These are phyloP conservation scores for Carex sylvatica DNA, from an alignment of 202 grass and related monocot genomes.

Conservation along the genomic window DNA sequence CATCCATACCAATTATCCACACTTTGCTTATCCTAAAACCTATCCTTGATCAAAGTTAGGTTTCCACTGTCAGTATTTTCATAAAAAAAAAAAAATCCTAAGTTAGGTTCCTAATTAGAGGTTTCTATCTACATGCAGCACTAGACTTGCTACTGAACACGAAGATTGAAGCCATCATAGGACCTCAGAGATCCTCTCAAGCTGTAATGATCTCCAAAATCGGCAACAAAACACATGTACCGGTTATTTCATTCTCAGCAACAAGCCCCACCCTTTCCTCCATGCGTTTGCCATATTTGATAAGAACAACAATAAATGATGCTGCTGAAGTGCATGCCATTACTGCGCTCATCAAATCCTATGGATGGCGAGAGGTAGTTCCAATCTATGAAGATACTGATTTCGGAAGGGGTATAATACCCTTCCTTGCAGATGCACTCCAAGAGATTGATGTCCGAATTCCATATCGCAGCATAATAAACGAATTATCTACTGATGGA, in stretches of 20 bases:
- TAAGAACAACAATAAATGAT: slow-evolving; percentile 36
- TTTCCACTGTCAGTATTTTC: too few species aligned
- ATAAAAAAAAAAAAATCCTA: too few species aligned
- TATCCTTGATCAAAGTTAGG: background rate
- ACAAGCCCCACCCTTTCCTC: slow-evolving; percentile 33
- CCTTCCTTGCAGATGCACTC: slow-evolving; percentile 35
- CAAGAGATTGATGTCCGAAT: slow-evolving; percentile 17
- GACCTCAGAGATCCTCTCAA: slow-evolving; percentile 45
- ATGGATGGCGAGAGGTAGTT: slow-evolving; percentile 49
- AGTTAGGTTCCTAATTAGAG: background rate
- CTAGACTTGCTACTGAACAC: slow-evolving; percentile 29
- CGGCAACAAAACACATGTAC: slow-evolving; percentile 34
- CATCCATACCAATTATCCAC: background rate
- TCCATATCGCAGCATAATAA: slow-evolving; percentile 21
- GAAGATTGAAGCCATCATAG: slow-evolving; percentile 41
- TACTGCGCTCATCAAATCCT: slow-evolving; percentile 31
- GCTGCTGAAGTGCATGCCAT: slow-evolving; percentile 33
- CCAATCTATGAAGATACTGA: slow-evolving; percentile 37
- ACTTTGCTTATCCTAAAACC: background rate
- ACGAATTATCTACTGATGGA: slow-evolving; percentile 15
- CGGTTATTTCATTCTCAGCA: slow-evolving; percentile 42
- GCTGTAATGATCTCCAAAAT: slow-evolving; percentile 35
- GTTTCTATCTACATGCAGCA: slow-evolving; percentile 4
- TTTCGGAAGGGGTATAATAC: slow-evolving; percentile 43
- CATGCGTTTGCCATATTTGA: slow-evolving; percentile 27